Evolutionary conservation across 768 basidiomycete species (phyloP), one percentile per base, ranked within the genome.

Genomic region (Lactifluus hygrophoroides): DNA sequence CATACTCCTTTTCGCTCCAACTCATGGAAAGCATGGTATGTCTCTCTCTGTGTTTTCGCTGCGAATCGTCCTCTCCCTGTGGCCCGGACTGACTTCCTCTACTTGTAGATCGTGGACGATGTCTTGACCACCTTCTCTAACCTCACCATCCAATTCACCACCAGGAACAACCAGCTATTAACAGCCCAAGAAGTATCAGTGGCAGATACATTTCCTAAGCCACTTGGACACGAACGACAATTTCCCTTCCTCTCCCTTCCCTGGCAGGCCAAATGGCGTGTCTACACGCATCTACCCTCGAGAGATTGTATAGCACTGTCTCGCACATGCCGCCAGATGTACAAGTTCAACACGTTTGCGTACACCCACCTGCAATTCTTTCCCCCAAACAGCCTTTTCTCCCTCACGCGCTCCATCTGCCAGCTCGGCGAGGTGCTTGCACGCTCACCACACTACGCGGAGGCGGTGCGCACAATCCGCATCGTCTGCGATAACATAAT

Each of bases 311-410:
- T 59, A 5, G 58, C 53, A 21, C 47, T 59, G 27, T 59, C 58
- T 11, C 28, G 47, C 21, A 59, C 58, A 9, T 59, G 58, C 34
- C 58, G 34, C 5, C 40, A 54, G 6, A 59, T 59, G 58, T 59
- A 59, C 27, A 14, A 28, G 19, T 38, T 54, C 42, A 59, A 54
- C 47, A 37, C 42, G 4, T 30, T 59, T 8, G 25, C 58, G 8
- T 59, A 59, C 58, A 54, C 47, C 3, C 58, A 59, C 53, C 38
- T 59, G 27, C 47, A 44, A 34, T 43, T 59, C 58, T 32, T 50
- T 25, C 58, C 53, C 5, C 58, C 58, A 4, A 59, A 54, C 42
- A 49, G 16, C 19, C 58, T 59, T 16, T 54, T 37, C 42, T 49
- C 53, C 47, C 53, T 59, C 47, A 14, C 58, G 19, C 34, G 40